A percentile compares a stretch with the other conserved stretches of the same genome.
These are phyloP conservation scores for Ustilago crameri DNA, from an alignment of 1,284 basidiomycete species.

Conservation along the genomic window DNA sequence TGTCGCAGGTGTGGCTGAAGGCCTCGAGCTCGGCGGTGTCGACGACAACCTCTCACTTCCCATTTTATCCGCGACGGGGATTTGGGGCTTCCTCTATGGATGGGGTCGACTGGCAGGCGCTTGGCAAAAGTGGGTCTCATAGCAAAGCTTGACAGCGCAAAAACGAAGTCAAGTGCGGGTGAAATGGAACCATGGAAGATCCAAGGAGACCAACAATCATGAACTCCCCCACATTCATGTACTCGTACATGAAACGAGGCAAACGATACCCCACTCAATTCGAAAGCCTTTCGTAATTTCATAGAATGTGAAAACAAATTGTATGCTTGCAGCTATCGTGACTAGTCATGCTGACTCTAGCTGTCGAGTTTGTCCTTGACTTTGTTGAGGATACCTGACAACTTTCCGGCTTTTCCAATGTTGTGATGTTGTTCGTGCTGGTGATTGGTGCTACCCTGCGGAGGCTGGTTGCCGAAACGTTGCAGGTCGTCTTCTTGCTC, in stretches of 20 bases:
- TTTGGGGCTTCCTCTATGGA: constrained; percentile 71
- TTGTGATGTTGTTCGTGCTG: constrained; percentile 1
- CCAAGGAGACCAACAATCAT: too few species aligned
- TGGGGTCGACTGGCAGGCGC: constrained; percentile 51
- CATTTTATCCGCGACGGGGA: constrained; percentile 84
- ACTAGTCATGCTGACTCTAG: not conserved
- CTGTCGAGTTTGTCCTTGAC: constrained; percentile 33
- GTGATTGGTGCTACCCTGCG: constrained; percentile 1
- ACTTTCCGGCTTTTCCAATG: not conserved
- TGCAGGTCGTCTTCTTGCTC: constrained; percentile 51
- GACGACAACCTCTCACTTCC: constrained; percentile 96
- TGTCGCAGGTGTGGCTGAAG: constrained; percentile 69
- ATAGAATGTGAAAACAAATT: not conserved
- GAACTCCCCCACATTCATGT: not conserved
- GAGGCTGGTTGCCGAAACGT: constrained; percentile 31
- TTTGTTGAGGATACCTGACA: constrained; percentile 26
- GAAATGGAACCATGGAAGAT: constrained; percentile 3
- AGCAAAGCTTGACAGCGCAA: not conserved
- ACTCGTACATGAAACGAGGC: constrained; percentile 4
- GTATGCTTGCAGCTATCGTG: not conserved
- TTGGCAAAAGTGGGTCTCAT: constrained; percentile 39
- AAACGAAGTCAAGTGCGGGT: not conserved
- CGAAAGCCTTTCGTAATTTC: too few species aligned
- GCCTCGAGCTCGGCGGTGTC: constrained; percentile 79
- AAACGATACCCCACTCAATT: constrained; percentile 27